Conservation (phyloP, 345 rosid species). For the Pseudoturritis turrita region DNA sequence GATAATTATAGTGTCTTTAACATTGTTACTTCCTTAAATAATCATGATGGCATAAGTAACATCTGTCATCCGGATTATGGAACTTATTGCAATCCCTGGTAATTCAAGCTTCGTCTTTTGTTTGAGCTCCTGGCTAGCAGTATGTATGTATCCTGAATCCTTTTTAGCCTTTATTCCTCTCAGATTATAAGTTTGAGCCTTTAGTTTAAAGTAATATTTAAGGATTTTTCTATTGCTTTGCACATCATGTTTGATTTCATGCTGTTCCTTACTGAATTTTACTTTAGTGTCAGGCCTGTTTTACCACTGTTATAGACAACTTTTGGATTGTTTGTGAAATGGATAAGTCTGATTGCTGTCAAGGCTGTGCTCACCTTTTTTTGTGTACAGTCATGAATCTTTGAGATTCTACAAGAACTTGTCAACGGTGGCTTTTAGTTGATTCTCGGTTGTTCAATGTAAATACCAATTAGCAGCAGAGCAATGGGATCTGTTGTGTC, state of each 20-base stretch:
- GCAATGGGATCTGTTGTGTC: neutral
- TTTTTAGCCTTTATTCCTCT: neutral
- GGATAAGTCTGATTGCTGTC: slow-evolving; percentile 25
- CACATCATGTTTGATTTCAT: slow-evolving; percentile 7
- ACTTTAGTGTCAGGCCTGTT: slow-evolving; percentile 25
- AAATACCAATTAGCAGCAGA: slow-evolving; percentile 10
- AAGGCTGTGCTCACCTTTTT: slow-evolving; percentile 10
- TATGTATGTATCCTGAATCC: slow-evolving; percentile 3
- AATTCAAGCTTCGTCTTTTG: neutral
- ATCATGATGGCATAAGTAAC: neutral
- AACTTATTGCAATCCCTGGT: neutral
- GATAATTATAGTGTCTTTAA: neutral
- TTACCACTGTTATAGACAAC: slow-evolving; percentile 19
- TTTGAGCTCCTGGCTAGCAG: slow-evolving; percentile 9
- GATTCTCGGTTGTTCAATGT: slow-evolving; percentile 17
- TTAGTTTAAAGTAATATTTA: slow-evolving; percentile 2
- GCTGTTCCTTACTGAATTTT: slow-evolving; percentile 2
- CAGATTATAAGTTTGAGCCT: neutral
- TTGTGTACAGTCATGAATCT: neutral
- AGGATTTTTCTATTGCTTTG: slow-evolving; percentile 9
- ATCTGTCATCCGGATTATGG: slow-evolving; percentile 1
- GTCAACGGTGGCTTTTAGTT: slow-evolving; percentile 16
- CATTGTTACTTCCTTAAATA: slow-evolving; percentile 5
- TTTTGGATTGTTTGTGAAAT: slow-evolving; percentile 21
- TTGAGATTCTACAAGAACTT: slow-evolving; percentile 23